A percentile compares a stretch with the other conserved stretches of the same genome.
These are phyloP conservation scores for Suhomyces prunicola DNA, from an alignment of 805 yeast genomes.

Conservation along the genomic window DNA sequence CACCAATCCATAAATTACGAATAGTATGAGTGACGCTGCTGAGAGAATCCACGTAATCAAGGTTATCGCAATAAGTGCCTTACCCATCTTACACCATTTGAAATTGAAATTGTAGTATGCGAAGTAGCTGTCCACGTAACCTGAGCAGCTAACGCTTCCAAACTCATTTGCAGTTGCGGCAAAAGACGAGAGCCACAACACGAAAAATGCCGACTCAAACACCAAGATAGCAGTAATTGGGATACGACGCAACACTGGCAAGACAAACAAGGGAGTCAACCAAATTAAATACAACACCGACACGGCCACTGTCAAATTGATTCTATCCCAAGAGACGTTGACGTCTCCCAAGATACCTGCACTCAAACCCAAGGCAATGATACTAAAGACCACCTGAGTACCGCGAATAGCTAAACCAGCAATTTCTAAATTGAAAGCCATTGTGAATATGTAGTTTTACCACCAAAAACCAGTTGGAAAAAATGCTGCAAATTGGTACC, in stretches of 20 bases:
- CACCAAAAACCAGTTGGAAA: neutral
- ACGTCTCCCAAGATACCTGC: constrained; percentile 10
- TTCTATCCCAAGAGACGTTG: constrained; percentile 1
- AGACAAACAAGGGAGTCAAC: constrained; percentile 5
- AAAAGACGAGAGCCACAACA: constrained; percentile 23
- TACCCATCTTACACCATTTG: constrained; percentile 17
- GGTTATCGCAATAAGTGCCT: constrained; percentile 20
- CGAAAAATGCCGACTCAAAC: constrained; percentile 14
- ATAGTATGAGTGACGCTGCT: constrained; percentile 13
- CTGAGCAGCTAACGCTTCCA: constrained; percentile 12
- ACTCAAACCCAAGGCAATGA: constrained; percentile 14
- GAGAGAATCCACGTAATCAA: constrained; percentile 20
- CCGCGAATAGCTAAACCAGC: constrained; percentile 1
- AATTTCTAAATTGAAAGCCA: neutral
- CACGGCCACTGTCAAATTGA: constrained; percentile 11
- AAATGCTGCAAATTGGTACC: neutral
- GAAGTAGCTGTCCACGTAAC: neutral
- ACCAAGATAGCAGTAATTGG: constrained; percentile 12
- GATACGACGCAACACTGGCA: constrained; percentile 6
- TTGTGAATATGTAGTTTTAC: neutral
- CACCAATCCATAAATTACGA: constrained; percentile 14
- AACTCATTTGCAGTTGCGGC: constrained; percentile 18
- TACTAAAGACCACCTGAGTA: constrained; percentile 14
- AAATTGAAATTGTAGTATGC: neutral
- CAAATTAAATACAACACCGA: constrained; percentile 8